Base-by-base conservation (phyloP, 177 flowering plant genomes). In the Vitis hybrid region DNA sequence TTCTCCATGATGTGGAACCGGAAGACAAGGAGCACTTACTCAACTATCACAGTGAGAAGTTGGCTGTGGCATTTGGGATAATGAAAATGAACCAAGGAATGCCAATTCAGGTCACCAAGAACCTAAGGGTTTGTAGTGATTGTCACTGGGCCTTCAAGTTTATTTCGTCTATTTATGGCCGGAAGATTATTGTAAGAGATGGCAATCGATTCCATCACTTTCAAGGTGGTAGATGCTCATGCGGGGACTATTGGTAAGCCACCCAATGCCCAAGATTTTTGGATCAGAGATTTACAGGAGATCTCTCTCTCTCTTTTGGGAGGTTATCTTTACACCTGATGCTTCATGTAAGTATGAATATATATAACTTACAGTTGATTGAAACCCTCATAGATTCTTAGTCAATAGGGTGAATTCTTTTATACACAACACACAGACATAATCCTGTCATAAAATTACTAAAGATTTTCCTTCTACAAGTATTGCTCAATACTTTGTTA, bases 141-240 rank as follows among this genome's bases (percentile, higher is more conserved):
- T 81, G 85, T 65, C 87, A 83, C 65, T 73, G 77, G 4, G 76
- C 71, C 9, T 78, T 81, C 73, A 81, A 79, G 76, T 75, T 77
- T 50, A 67, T 80, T 13, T 80, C 83, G 1, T n/a, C 35, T 49
- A 52, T 75, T 21, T 77, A 74, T 16, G 49, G 54, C 30, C 65
- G 84, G 73, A 79, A 77, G 61, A 69, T 83, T 49, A 50, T 77
- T 9, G 71, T 83, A 9, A 72, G 81, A 60, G 81, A 79, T 73
- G 79, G 61, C 11, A 75, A 75, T 56, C 32, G 74, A 35, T 75
- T 70, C 64, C 78, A 75, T 70, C 78, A 75, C 81, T 56, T 79
- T 71, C 40, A 83, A 67, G 72, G 50, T 52, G 82, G 86, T 19
- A 63, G 55, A 4, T 80, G 82, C 68, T 83, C 86, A 15, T 83